Evolutionary conservation across 257 asterid genomes (phyloP), one percentile per base, ranked within the genome.

Genomic region (Jacaranda copaia): DNA sequence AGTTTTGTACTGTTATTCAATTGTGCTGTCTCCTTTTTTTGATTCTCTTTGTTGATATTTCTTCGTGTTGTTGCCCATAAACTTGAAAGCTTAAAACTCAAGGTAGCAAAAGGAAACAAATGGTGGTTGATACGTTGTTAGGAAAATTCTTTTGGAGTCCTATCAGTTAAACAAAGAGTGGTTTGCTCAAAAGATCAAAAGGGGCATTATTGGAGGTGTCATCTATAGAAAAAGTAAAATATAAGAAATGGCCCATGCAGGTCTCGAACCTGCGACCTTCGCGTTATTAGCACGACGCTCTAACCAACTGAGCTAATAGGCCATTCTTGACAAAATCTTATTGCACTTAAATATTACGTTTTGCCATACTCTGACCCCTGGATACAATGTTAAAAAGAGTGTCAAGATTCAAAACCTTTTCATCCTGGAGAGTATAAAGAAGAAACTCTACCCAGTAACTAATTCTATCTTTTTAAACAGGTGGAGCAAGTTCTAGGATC

Each of bases 251-350:
- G 86, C 86, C 88, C 83, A 82, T 85, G 82, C 86, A 82, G 83
- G 86, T 82, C 77, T 85, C 86, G 86, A 88, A 88, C 90, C 87
- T 86, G 88, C 84, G 88, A 84, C 90, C 85, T 84, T 84, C 85
- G 90, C 88, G 81, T 84, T 87, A 87, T 85, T 87, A 87, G 91
- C 89, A 87, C 91, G 89, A 85, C 88, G 89, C 87, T 85, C 91
- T 85, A 87, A 88, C 89, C 90, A 88, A 46, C 90, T 85, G 90
- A 88, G 90, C 92, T 85, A 88, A 88, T 84, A 32, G 90, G 90
- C 90, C 90, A 3, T 9, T 43, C 25, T 1, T 25, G 32, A 25
- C 32, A 25, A 25, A 25, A 2, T 0, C 32, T 25, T 2, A 25
- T 25, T 25, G 46, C 46, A 42, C 2, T 42, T 42, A 0, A 42